A percentile compares a stretch with the other conserved stretches of the same genome.
Evolutionary conservation across 2,329 filamentous ascomycete species (phyloP).

Genomic region (Neopestalotiopsis sp.): DNA sequence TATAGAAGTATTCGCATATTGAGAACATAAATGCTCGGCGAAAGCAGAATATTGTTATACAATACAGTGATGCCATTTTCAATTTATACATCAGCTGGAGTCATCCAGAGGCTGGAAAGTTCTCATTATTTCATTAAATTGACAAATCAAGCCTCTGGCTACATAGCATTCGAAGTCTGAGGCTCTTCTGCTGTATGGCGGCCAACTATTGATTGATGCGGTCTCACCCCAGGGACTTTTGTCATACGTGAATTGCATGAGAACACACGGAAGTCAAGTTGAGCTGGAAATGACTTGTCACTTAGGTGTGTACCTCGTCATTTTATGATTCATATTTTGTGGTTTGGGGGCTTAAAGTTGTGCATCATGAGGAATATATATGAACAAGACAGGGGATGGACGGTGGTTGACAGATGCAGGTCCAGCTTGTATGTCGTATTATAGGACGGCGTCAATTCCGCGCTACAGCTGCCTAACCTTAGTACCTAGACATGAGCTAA

Average conservation of each 20-base stretch:
- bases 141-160: no score
- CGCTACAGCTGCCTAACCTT: conserved; percentile 8
- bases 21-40: no score
- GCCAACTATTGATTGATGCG: no score
- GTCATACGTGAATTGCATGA: background rate
- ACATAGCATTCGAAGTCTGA: no score
- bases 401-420: background rate
- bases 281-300: background rate
- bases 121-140: no score
- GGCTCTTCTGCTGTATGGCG: no score
- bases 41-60: no score
- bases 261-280: background rate
- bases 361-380: background rate
- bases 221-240: background rate
- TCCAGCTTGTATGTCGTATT: background rate
- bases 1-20: no score
- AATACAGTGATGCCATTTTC: no score
- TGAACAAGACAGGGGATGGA: background rate
- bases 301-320: background rate
- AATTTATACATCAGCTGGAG: no score
- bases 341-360: background rate
- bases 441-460: conserved; percentile 10
- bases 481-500: no score
- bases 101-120: no score
- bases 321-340: background rate